phyloP scores from a whole-genome alignment of 176 grass and related monocot species.

The Microstegium vimineum region DNA sequence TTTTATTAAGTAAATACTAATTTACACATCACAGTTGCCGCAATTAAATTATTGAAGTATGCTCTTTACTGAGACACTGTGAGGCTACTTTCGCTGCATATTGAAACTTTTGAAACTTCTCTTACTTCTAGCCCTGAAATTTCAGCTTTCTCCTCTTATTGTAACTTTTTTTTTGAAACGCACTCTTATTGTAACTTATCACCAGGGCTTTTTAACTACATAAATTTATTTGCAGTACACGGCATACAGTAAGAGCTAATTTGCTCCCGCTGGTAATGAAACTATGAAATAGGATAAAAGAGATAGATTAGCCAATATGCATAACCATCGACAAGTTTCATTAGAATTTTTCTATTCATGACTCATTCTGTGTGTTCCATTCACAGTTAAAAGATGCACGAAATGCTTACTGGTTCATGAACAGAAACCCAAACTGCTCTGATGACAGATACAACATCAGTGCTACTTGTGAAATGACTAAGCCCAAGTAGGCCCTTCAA shows the following conservation, averaged over 20 bases:
- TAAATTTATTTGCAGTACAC: not conserved
- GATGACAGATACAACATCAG: slow-evolving; percentile 78
- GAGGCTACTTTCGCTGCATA: not conserved
- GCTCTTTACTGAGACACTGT: not conserved
- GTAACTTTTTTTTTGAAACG: too few relatives aligned
- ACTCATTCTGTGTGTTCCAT: not conserved
- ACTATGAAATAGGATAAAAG: not conserved
- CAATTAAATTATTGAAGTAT: not conserved
- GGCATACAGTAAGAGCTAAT: not conserved
- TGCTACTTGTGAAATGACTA: slow-evolving; percentile 55
- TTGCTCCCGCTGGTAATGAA: not conserved
- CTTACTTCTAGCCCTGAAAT: not conserved
- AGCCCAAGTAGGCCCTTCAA: slow-evolving; percentile 90
- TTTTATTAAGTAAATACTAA: not conserved
- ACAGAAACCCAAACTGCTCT: slow-evolving; percentile 63
- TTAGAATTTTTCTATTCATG: slow-evolving; percentile 16
- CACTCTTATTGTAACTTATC: not conserved
- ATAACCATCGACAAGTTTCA: not conserved
- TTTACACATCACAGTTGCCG: not conserved
- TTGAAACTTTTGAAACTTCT: not conserved
- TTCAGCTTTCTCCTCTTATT: not conserved
- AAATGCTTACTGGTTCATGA: slow-evolving; percentile 52
- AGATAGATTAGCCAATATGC: not conserved
- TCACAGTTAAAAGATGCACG: not conserved
- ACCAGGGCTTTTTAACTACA: not conserved